phyloP scores from a whole-genome alignment of 495 filamentous ascomycete species.

The Daldinia vernicosa region DNA sequence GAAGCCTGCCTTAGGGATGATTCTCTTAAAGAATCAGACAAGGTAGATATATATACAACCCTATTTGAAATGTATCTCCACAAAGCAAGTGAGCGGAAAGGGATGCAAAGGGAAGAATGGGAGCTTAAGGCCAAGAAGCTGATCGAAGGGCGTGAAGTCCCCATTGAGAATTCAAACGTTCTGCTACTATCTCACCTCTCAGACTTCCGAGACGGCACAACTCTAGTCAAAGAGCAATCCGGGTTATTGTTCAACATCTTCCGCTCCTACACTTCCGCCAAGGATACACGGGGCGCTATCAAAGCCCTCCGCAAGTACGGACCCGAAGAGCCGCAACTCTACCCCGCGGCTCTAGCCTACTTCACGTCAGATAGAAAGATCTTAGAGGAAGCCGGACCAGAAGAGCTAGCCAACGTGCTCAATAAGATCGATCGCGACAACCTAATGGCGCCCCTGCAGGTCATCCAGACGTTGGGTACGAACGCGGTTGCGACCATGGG shows the following conservation, averaged over 20 bases:
- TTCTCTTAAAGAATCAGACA: constrained; percentile 71
- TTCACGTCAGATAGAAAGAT: constrained; percentile 85
- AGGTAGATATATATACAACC: constrained; percentile 89
- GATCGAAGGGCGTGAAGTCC: constrained; percentile 74
- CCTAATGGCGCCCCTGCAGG: constrained; percentile 94
- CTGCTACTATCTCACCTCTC: constrained; percentile 91
- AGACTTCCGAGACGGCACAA: constrained; percentile 88
- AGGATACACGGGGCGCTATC: constrained; percentile 90
- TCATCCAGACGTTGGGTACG: constrained; percentile 83
- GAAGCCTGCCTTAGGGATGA: constrained; percentile 81
- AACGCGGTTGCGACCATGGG: constrained; percentile 89
- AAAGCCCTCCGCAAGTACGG: constrained; percentile 91
- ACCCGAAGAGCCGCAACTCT: constrained; percentile 88
- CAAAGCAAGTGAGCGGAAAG: constrained; percentile 78
- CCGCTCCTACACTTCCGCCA: constrained; percentile 92
- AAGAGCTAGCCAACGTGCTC: constrained; percentile 80
- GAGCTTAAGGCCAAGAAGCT: constrained; percentile 88
- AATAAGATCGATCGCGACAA: constrained; percentile 88
- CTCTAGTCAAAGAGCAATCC: constrained; percentile 91
- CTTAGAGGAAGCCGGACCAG: constrained; percentile 84
- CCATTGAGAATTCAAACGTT: constrained; percentile 94
- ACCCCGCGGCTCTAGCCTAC: constrained; percentile 91
- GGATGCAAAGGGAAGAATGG: constrained; percentile 74
- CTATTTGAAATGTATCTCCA: constrained; percentile 98
- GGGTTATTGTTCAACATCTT: constrained; percentile 95